A percentile compares a stretch with the other conserved stretches of the same genome.
Evolutionary conservation across 768 basidiomycete genomes (phyloP).

Genomic region (Lactarius psammicola): DNA sequence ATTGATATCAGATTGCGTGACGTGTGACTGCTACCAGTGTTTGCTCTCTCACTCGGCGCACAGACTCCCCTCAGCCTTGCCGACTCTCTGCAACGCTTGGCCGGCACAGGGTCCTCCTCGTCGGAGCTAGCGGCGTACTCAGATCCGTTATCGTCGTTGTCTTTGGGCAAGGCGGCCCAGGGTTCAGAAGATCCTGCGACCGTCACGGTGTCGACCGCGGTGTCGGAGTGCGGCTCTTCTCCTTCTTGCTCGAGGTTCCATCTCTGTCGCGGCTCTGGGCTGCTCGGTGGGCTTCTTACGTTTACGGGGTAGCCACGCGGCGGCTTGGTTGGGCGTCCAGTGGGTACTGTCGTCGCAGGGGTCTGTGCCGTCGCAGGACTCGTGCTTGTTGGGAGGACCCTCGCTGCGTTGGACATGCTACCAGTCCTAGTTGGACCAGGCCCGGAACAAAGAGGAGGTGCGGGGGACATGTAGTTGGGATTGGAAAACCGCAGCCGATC

Average conservation of each 20-base stretch:
- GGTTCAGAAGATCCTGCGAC: neutral
- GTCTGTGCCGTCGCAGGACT: neutral
- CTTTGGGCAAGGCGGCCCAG: neutral
- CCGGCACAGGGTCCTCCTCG: neutral
- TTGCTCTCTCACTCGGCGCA: neutral
- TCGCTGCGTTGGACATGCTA: neutral
- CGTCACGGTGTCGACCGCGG: neutral
- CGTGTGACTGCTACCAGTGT: neutral
- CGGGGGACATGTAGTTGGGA: neutral
- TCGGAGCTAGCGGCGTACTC: neutral
- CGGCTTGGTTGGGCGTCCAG: neutral
- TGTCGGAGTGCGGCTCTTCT: neutral
- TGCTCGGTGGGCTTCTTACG: neutral
- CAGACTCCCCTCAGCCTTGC: neutral
- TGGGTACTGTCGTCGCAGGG: neutral
- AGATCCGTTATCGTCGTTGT: neutral
- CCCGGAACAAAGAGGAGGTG: neutral
- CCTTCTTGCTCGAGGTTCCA: neutral
- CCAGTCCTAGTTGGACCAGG: neutral
- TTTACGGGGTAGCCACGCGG: neutral
- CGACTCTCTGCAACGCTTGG: neutral
- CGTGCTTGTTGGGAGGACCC: neutral
- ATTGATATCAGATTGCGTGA: neutral
- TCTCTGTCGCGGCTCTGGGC: too few relatives aligned
- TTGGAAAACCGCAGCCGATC: neutral